Evolutionary conservation across 768 basidiomycete species (phyloP).

Genomic region (Leccinum incarnatum): DNA sequence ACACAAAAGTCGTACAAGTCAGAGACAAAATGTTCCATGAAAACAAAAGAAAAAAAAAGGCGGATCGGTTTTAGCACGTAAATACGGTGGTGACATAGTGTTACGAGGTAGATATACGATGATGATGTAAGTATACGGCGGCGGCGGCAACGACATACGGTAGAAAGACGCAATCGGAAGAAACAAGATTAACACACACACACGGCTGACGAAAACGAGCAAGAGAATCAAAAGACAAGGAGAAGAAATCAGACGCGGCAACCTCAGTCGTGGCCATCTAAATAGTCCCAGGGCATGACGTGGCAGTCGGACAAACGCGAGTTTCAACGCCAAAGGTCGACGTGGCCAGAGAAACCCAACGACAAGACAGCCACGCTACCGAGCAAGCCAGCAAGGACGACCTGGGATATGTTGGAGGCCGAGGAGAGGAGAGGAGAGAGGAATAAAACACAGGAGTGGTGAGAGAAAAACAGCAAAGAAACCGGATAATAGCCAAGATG

Average conservation of each 20-base stretch:
- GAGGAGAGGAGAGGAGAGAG: conserved; percentile 12
- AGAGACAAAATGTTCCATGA: background rate
- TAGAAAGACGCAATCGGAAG: background rate
- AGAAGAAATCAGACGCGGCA: background rate
- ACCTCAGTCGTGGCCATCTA: conserved; percentile 14
- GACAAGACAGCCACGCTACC: conserved; percentile 8
- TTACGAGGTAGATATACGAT: conserved; percentile 23
- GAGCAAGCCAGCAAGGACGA: conserved; percentile 15
- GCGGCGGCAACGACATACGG: background rate
- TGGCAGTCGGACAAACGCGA: conserved; percentile 9
- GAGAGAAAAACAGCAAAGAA: conserved; percentile 5
- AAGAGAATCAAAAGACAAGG: background rate
- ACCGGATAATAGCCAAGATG: conserved; percentile 28
- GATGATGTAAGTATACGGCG: conserved; percentile 19
- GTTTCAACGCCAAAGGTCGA: conserved; percentile 4
- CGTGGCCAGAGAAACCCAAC: conserved; percentile 1
- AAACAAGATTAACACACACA: conserved; percentile 25
- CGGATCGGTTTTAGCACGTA: background rate
- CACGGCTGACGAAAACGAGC: conserved; percentile 2
- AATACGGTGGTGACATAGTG: conserved; percentile 23
- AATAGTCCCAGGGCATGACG: conserved; percentile 9
- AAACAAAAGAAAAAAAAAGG: background rate
- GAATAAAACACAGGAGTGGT: conserved; percentile 11
- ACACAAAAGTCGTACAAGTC: background rate
- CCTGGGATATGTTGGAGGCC: conserved; percentile 36